phyloP scores from a whole-genome alignment of 371 early-diverging fungal genomes.

The Rhizopus stolonifer region DNA sequence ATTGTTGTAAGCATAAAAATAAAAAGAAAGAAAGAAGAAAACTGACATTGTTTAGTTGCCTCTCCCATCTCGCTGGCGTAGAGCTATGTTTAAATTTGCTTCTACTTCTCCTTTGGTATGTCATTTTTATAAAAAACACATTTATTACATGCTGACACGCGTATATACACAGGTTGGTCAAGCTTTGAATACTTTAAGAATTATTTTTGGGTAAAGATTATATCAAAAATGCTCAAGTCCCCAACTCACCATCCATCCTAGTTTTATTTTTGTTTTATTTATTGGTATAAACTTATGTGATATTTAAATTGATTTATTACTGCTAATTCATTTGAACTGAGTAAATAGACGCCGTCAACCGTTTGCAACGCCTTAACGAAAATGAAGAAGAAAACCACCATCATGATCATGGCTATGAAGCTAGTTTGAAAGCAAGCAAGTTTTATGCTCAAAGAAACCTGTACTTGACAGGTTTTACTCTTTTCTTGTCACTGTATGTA shows the following conservation, averaged over 20 bases:
- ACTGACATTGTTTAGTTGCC: conserved; percentile 44
- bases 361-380: conserved; percentile 57
- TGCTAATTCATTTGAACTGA: no score
- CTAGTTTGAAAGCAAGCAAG: conserved; percentile 65
- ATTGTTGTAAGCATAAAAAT: conserved; percentile 42
- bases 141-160: background rate
- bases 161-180: conserved; percentile 35
- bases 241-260: conserved; percentile 15
- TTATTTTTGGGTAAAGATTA: conserved; percentile 60
- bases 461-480: conserved; percentile 85
- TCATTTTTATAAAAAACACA: background rate
- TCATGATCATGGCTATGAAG: conserved; percentile 54
- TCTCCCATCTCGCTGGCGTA: conserved; percentile 62
- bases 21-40: background rate
- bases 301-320: no score
- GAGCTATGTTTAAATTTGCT: conserved; percentile 52
- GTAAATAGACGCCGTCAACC: conserved; percentile 64
- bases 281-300: conserved; percentile 44
- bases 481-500: conserved; percentile 75
- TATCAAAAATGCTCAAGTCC: no score
- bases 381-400: conserved; percentile 31
- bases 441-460: conserved; percentile 92
- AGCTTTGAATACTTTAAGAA: conserved; percentile 54
- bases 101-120: conserved; percentile 49
- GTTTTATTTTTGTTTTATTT: conserved; percentile 65